Conservation (phyloP, 1,284 basidiomycete species). For the Moesziomyces sp. region DNA sequence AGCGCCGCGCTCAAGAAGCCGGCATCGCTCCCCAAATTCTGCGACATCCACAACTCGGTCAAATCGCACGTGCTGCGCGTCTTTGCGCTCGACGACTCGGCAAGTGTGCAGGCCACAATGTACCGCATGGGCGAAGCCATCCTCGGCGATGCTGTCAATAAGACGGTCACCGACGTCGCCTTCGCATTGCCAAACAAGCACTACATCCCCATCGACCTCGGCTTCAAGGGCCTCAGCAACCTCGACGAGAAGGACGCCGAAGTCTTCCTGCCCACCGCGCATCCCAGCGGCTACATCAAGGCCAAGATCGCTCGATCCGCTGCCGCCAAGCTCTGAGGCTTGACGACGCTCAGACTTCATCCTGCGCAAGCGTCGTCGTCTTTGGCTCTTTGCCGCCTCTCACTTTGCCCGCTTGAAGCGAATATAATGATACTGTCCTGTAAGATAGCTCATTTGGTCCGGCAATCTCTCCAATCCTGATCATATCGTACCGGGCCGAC, state of each 20-base stretch:
- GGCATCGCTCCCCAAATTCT: conserved; percentile 60
- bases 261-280: conserved; percentile 58
- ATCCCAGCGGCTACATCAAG: conserved; percentile 62
- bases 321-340: conserved; percentile 42
- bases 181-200: conserved; percentile 86
- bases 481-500: not conserved
- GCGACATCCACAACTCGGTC: conserved; percentile 72
- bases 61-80: conserved; percentile 79
- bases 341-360: not conserved
- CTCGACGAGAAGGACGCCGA: conserved; percentile 59
- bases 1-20: conserved; percentile 63
- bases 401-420: not conserved
- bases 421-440: not conserved
- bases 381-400: not conserved
- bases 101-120: conserved; percentile 90
- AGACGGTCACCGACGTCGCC: conserved; percentile 74
- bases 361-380: not conserved
- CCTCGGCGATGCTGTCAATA: conserved; percentile 70
- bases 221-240: conserved; percentile 57
- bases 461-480: not conserved
- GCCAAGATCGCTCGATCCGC: conserved; percentile 50
- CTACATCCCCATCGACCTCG: conserved; percentile 62
- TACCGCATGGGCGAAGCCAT: conserved; percentile 87
- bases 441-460: not conserved
- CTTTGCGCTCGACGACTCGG: conserved; percentile 88